Base-by-base conservation (phyloP, 805 yeast species). In the Wickerhamiella slavikovae region DNA sequence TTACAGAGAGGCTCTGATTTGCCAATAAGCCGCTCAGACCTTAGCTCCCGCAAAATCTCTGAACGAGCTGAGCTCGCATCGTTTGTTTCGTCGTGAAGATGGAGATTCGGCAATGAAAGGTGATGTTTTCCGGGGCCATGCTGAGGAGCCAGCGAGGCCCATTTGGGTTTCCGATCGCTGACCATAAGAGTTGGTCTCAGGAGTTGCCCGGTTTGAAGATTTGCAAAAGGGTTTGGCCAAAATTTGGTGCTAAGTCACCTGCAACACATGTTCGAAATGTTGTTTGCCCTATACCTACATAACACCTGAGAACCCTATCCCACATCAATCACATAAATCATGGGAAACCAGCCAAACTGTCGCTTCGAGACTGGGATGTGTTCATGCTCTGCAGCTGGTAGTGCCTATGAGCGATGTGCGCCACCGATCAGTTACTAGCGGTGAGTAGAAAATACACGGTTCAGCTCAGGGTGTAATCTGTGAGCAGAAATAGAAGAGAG, bases 21-120 rank as follows among this genome's bases (percentile, higher is more conserved):
- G 3, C 74, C 73, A 36, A 67, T 64, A 33, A 67, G 49, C 16
- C 44, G 50, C 25, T 47, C 45, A 1, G 71, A 63, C 29, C 73
- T 52, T 53, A 63, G 49, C 30, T 54, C 55, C 9, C 60, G 54
- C 25, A 62, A 45, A 27, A 49, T 52, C 27, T 38, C 51, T 6
- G 34, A 27, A 16, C 34, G 34, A 19, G 28, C 15, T 7, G 34
- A 31, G 15, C 21, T 13, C 14, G 22, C 26, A 25, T 31, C 34
- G 16, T 19, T 30, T 22, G 27, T 30, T 13, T 24, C 21, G 5
- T 30, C 34, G 9, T 27, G 7, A 12, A 9, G n/a, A 12, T 9
- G n/a, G 21, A 18, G 6, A 18, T 10, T 18, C 10, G 10, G 6
- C n/a, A n/a, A 12, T 13, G n/a, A 12, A 22, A n/a, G 8, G 24